These are phyloP conservation scores for Flaveria linearis DNA, from an alignment of 129 eudicot genomes.

Conservation along the genomic window DNA sequence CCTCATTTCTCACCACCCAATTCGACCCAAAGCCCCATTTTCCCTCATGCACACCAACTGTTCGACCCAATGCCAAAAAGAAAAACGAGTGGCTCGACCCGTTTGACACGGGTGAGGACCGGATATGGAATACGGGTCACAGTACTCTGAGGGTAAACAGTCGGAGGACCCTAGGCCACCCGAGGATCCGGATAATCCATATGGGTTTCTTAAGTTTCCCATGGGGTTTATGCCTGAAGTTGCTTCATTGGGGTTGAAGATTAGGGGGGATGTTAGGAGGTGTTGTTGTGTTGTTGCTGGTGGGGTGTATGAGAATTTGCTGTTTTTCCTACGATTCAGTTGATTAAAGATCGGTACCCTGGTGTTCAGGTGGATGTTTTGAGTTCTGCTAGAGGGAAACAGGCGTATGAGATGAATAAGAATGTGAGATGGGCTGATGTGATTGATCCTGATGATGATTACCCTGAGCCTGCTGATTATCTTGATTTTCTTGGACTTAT, in stretches of 20 bases:
- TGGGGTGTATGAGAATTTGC: slow-evolving; percentile 87
- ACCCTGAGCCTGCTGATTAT: slow-evolving; percentile 76
- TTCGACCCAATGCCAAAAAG: slow-evolving; percentile 64
- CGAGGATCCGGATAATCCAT: slow-evolving; percentile 71
- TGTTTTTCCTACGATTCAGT: slow-evolving; percentile 82
- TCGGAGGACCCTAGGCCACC: slow-evolving; percentile 93
- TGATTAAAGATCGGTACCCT: slow-evolving; percentile 82
- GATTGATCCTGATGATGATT: slow-evolving; percentile 68
- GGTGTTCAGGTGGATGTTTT: slow-evolving; percentile 85
- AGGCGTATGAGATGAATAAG: slow-evolving; percentile 77
- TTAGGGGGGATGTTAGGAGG: slow-evolving; percentile 88
- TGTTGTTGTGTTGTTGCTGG: slow-evolving; percentile 79
- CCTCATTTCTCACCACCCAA: slow-evolving; percentile 40
- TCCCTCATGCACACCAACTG: slow-evolving; percentile 19
- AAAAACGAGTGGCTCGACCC: slow-evolving; percentile 87
- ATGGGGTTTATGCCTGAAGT: slow-evolving; percentile 69
- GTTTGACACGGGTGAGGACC: slow-evolving; percentile 82
- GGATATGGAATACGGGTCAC: slow-evolving; percentile 67
- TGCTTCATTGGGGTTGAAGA: slow-evolving; percentile 68
- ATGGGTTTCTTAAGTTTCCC: slow-evolving; percentile 90
- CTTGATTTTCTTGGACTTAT: slow-evolving; percentile 72
- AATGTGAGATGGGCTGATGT: slow-evolving; percentile 94
- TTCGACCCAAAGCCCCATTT: slow-evolving; percentile 32
- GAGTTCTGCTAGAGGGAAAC: slow-evolving; percentile 77
- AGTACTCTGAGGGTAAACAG: slow-evolving; percentile 70